Base-by-base conservation (phyloP, 768 basidiomycete genomes). In the Suillus sp. region DNA sequence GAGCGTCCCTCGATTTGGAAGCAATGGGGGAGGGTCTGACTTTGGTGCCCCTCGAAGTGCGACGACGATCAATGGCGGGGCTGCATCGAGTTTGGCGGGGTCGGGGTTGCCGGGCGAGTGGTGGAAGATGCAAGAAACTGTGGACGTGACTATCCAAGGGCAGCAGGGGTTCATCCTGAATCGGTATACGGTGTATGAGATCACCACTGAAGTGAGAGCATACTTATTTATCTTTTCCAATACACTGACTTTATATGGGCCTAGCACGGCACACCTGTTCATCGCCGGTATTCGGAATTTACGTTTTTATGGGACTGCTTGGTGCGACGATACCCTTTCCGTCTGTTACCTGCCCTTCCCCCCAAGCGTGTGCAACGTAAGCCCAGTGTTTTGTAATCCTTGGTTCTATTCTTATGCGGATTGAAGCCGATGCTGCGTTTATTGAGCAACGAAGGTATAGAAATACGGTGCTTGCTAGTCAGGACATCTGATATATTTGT, bases 91-190 rank as follows among this genome's bases (percentile, higher is more conserved):
- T 59, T 76, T 93, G 32, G 80, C 89, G 35, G 91, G 89, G 7
- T 85, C 85, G 14, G 93, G 91, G 4, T 77, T 93, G 27, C 90
- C 91, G 0, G 80, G 77, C 62, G 87, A 91, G 47, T 98, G 95
- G 91, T 96, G 93, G 93, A 92, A 87, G 77, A 88, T 80, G 66
- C 86, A 92, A 72, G 91, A 94, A 74, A 82, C 72, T 2, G 86
- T 92, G 22, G 79, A 82, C 59, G 86, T 97, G 45, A 84, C 81
- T 51, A 81, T 95, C 55, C 78, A 92, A 50, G 95, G 95, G 35
- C 93, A 92, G 68, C 94, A 96, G 73, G 95, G 95, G 2, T 96
- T 96, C 77, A 90, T 96, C 68, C 77, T 96, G 68, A 94, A 92
- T 69, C 85, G 96, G 61, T 91, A 92, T 71, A 91, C 86, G 62